Conservation (phyloP, 2,329 filamentous ascomycete species). For the Exserohilum turcica region DNA sequence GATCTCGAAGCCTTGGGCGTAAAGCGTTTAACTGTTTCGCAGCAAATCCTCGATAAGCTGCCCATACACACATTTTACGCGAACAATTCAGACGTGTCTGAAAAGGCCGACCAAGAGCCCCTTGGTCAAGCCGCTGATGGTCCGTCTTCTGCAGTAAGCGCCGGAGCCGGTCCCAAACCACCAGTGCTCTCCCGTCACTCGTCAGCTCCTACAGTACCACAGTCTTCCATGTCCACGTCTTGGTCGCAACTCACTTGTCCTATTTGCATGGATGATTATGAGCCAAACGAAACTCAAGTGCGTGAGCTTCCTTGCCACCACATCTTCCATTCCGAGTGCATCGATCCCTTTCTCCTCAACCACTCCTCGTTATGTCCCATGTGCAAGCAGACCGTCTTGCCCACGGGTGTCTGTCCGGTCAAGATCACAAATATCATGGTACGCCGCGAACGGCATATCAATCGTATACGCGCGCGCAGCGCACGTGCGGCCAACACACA, state of each 20-base stretch:
- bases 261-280: conserved; percentile 87
- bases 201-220: conserved; percentile 24
- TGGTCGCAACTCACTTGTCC: conserved; percentile 81
- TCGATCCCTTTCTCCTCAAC: conserved; percentile 79
- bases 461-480: conserved; percentile 61
- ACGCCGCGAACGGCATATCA: conserved; percentile 73
- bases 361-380: conserved; percentile 88
- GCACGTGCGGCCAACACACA: conserved; percentile 13
- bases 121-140: conserved; percentile 16
- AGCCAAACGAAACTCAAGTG: conserved; percentile 71
- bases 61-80: conserved; percentile 75
- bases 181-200: conserved; percentile 19
- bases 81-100: conserved; percentile 10
- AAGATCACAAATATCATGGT: conserved; percentile 79
- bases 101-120: conserved; percentile 23
- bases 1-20: conserved; percentile 87
- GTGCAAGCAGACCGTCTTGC: conserved; percentile 84
- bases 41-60: conserved; percentile 71
- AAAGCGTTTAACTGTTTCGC: conserved; percentile 78
- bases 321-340: conserved; percentile 91
- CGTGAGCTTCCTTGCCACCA: conserved; percentile 88
- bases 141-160: conserved; percentile 17
- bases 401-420: conserved; percentile 61
- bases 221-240: conserved; percentile 15
- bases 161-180: conserved; percentile 24